These are phyloP conservation scores for Sicyos edulis DNA, from an alignment of 306 rosid species.

Conservation along the genomic window DNA sequence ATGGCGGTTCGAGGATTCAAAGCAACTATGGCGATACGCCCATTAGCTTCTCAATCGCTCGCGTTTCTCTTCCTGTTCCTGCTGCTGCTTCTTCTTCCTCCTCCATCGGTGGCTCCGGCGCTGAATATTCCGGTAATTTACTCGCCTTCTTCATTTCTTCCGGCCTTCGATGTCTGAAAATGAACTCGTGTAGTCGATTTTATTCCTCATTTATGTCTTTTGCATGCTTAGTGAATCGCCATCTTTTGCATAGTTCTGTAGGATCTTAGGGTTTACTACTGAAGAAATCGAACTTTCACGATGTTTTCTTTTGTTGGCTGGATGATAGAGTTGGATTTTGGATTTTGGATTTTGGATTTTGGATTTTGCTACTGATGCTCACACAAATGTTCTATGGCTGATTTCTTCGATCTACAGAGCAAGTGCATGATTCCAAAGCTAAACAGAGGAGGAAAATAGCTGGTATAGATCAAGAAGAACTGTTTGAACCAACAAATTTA, in stretches of 20 bases:
- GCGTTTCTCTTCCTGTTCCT: conserved; percentile 24
- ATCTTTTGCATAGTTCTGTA: background rate
- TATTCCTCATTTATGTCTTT: background rate
- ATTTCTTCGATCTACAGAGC: conserved; percentile 36
- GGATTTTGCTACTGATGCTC: background rate
- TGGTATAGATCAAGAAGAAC: conserved; percentile 78
- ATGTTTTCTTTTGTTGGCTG: conserved; percentile 1
- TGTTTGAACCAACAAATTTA: conserved; percentile 57
- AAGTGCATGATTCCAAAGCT: conserved; percentile 39
- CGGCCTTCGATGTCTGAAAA: background rate
- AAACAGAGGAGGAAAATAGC: conserved; percentile 51
- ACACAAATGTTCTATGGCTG: conserved; percentile 8
- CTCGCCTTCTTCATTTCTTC: background rate
- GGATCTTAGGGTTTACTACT: background rate
- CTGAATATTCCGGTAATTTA: conserved; percentile 47
- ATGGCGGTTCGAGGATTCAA: conserved; percentile 22
- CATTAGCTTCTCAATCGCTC: background rate
- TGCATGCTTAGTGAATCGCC: background rate
- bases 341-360: background rate
- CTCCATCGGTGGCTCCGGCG: conserved; percentile 48
- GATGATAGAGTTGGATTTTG: background rate
- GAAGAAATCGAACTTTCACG: background rate
- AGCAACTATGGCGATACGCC: conserved; percentile 15
- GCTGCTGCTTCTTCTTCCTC: conserved; percentile 51
- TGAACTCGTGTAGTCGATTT: background rate